Percentiles rank a stretch among this genome's conserved stretches.
These are phyloP conservation scores for Coemansia sp. DNA, from an alignment of 192 early-diverging fungal species.

Conservation along the genomic window DNA sequence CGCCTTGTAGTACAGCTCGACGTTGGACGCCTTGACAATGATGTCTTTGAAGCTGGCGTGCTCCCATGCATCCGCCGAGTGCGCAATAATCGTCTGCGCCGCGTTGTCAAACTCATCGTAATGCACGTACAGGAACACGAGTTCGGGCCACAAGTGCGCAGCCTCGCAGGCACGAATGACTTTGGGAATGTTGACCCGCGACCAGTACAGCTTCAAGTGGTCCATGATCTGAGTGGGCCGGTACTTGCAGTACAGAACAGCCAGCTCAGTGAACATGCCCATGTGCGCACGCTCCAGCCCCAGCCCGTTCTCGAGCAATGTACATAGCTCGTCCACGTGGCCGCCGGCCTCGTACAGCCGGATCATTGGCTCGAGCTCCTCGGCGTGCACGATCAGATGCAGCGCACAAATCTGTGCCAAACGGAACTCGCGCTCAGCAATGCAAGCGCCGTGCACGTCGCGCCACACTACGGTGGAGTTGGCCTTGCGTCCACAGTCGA, in stretches of 20 bases:
- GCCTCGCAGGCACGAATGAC: conserved; percentile 92
- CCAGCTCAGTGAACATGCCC: conserved; percentile 99
- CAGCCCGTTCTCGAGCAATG: conserved; percentile 88
- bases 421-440: conserved; percentile 92
- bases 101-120: conserved; percentile 99
- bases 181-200: conserved; percentile 99
- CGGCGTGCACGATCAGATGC: conserved; percentile 93
- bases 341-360: conserved; percentile 85
- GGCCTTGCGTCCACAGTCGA: conserved; percentile 98
- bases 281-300: conserved; percentile 98
- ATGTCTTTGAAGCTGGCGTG: conserved; percentile 96
- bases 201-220: conserved; percentile 95
- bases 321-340: conserved; percentile 88
- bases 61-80: conserved; percentile 95
- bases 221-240: conserved; percentile 93
- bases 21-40: conserved; percentile 93
- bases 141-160: conserved; percentile 93
- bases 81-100: conserved; percentile 90
- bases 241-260: conserved; percentile 97
- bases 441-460: conserved; percentile 96
- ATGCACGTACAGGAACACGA: conserved; percentile 97
- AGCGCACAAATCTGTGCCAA: conserved; percentile 98
- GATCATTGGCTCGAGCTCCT: conserved; percentile 91
- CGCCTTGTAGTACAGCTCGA: conserved; percentile 98
- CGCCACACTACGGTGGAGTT: conserved; percentile 99